A percentile compares a stretch with the other conserved stretches of the same genome.
Evolutionary conservation across 2,329 filamentous ascomycete genomes (phyloP).

Genomic region (Alternaria sp.): DNA sequence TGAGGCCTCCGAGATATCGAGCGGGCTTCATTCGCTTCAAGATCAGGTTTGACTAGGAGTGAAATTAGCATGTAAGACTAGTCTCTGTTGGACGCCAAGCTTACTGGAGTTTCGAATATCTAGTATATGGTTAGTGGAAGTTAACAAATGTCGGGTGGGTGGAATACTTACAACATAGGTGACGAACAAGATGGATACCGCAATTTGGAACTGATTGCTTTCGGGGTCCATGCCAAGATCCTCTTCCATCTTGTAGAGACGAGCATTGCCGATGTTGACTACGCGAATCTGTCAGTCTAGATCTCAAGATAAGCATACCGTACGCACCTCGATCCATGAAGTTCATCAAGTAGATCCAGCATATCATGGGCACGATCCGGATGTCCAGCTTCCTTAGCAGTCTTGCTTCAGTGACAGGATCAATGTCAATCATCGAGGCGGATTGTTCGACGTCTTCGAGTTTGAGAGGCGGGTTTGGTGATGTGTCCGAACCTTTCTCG

Average conservation of each 20-base stretch:
- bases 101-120: conserved; percentile 54
- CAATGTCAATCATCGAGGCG: conserved; percentile 34
- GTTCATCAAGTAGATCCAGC: conserved; percentile 59
- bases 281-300: not conserved
- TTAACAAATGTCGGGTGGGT: not conserved
- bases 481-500: conserved; percentile 15
- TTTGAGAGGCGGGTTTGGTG: conserved; percentile 18
- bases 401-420: conserved; percentile 54
- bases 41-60: not conserved
- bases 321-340: conserved; percentile 55
- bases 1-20: conserved; percentile 29
- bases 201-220: conserved; percentile 30
- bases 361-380: conserved; percentile 60
- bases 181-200: conserved; percentile 31
- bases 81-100: conserved; percentile 23
- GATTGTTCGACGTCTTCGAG: conserved; percentile 20
- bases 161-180: conserved; percentile 29
- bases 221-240: conserved; percentile 22
- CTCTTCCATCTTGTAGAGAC: conserved; percentile 22
- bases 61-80: not conserved
- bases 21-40: conserved; percentile 43
- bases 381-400: conserved; percentile 58
- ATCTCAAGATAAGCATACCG: not conserved
- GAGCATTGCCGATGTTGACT: conserved; percentile 52
- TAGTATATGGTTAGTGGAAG: conserved; percentile 18